Conservation (phyloP, 257 asterid species). For the Solanum pimpinellifolium region DNA sequence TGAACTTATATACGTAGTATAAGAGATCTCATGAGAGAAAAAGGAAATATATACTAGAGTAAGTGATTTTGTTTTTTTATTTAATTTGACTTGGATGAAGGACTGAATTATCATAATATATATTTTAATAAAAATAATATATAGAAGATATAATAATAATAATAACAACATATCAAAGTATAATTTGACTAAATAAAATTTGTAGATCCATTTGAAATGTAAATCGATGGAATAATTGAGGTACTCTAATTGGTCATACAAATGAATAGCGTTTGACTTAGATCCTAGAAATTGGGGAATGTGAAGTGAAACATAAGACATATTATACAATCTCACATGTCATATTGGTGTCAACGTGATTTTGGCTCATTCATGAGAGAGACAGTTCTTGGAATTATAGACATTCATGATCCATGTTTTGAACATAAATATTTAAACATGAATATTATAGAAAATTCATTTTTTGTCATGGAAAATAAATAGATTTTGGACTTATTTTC, state of each 20-base stretch:
- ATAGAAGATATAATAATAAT: background rate
- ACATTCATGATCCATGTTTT: background rate
- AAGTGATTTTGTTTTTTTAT: background rate
- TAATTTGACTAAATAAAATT: background rate
- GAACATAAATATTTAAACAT: background rate
- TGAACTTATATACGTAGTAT: background rate
- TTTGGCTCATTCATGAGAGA: background rate
- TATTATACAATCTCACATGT: background rate
- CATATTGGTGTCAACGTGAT: background rate
- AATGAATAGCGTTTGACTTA: background rate
- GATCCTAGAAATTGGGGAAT: background rate
- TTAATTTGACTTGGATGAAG: background rate
- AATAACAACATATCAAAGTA: too few species aligned
- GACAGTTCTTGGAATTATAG: background rate
- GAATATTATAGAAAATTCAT: background rate
- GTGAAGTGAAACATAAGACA: background rate
- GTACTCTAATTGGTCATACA: background rate
- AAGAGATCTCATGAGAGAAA: background rate
- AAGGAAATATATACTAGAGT: background rate
- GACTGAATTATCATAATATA: background rate
- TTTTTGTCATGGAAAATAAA: too few species aligned
- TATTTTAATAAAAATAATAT: background rate
- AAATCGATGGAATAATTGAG: background rate
- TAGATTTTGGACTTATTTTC: too few species aligned
- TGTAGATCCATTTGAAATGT: background rate